These are phyloP conservation scores for Bipolaris cookei DNA, from an alignment of 2,329 filamentous ascomycete genomes.

Conservation along the genomic window DNA sequence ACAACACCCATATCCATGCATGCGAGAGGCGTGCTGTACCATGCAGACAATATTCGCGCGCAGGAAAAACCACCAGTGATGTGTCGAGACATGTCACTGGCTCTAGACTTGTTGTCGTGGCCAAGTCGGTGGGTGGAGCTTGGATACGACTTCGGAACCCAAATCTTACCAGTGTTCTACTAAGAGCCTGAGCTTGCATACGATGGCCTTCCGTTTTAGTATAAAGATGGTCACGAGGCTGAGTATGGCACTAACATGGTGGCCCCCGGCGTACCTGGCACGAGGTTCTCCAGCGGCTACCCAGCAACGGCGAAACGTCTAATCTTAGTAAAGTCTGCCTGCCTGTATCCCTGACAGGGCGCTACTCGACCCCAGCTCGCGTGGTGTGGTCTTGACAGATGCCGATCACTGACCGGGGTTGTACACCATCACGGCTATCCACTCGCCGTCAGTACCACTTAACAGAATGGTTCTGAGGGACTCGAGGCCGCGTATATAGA, in stretches of 20 bases:
- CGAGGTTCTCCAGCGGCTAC: not conserved
- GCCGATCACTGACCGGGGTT: constrained; percentile 5
- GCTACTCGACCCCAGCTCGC: constrained; percentile 2
- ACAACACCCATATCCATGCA: constrained; percentile 5
- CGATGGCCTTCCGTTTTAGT: not conserved
- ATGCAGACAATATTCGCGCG: constrained; percentile 10
- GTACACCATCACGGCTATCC: not conserved
- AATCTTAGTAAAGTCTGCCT: constrained; percentile 10
- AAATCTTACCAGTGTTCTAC: not conserved
- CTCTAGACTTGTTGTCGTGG: not conserved
- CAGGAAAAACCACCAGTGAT: not conserved
- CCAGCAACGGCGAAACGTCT: constrained; percentile 11
- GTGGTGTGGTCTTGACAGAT: not conserved
- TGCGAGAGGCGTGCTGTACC: constrained; percentile 1
- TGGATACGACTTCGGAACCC: not conserved
- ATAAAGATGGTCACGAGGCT: not conserved
- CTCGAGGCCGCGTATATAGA: constrained; percentile 6
- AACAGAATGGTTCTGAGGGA: not conserved
- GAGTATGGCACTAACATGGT: constrained; percentile 1
- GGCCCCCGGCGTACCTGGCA: constrained; percentile 2
- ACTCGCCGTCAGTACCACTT: constrained; percentile 2
- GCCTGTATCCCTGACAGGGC: not conserved
- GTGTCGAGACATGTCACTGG: not conserved
- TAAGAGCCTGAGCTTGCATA: not conserved
- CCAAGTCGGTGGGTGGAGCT: not conserved